Conservation (phyloP, 2,329 filamentous ascomycete genomes). For the Alternaria arborescens region DNA sequence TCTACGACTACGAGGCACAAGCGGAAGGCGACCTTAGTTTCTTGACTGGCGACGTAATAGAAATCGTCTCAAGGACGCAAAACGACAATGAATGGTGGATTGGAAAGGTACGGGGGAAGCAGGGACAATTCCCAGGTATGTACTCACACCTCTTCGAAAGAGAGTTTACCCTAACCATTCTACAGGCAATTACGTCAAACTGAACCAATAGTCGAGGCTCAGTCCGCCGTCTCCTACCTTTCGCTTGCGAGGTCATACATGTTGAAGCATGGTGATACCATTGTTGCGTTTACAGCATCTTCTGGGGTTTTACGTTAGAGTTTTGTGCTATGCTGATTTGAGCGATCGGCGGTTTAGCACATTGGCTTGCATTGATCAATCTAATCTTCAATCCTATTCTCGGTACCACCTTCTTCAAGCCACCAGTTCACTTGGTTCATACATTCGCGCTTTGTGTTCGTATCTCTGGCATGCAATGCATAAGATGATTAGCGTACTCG, state of each 20-base stretch:
- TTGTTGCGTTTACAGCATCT: conserved; percentile 4
- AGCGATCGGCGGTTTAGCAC: conserved; percentile 4
- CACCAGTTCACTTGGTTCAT: no score
- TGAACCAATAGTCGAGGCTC: conserved; percentile 40
- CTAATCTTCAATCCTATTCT: conserved; percentile 6
- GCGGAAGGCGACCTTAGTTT: conserved; percentile 95
- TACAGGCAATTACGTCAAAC: conserved; percentile 54
- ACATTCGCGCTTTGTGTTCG: background rate
- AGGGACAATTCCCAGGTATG: conserved; percentile 95
- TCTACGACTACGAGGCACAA: conserved; percentile 97
- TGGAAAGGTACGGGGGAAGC: conserved; percentile 78
- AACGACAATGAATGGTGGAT: conserved; percentile 99
- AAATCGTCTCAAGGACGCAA: conserved; percentile 81
- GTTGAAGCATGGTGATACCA: conserved; percentile 8
- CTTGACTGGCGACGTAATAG: conserved; percentile 84
- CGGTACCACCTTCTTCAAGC: background rate
- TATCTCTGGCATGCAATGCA: background rate
- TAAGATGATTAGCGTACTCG: background rate
- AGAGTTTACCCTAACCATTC: conserved; percentile 32
- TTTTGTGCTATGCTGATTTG: background rate
- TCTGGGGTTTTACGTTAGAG: conserved; percentile 11
- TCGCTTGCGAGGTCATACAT: conserved; percentile 23
- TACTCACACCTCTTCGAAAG: conserved; percentile 7
- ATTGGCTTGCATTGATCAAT: conserved; percentile 6
- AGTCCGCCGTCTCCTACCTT: background rate